Evolutionary conservation across 176 grass and related monocot genomes (phyloP).

Genomic region (Phoenix roebelenii): DNA sequence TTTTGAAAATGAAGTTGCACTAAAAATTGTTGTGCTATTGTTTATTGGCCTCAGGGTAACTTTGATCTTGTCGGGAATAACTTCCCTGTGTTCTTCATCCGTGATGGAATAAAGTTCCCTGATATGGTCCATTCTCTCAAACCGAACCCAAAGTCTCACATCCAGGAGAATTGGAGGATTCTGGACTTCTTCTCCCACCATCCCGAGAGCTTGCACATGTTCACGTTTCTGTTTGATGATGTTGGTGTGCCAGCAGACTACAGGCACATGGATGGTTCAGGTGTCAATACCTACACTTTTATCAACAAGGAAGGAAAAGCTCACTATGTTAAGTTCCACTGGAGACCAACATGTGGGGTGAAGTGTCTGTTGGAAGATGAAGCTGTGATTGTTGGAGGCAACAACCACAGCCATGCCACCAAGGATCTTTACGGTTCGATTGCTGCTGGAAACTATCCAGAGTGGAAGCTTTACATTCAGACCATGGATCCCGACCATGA

Average conservation of each 20-base stretch:
- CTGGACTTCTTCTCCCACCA: constrained; percentile 99
- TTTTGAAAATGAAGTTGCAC: too few relatives aligned
- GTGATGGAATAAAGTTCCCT: constrained; percentile 95
- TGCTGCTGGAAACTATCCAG: constrained; percentile 76
- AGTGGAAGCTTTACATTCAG: constrained; percentile 87
- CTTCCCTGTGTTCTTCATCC: constrained; percentile 98
- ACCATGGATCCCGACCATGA: constrained; percentile 72
- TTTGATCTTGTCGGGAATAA: constrained; percentile 97
- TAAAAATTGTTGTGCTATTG: too few relatives aligned
- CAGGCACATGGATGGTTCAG: constrained; percentile 98
- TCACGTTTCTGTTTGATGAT: constrained; percentile 93
- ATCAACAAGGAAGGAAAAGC: constrained; percentile 64
- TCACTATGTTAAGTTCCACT: constrained; percentile 98
- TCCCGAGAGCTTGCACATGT: constrained; percentile 95
- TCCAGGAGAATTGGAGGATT: constrained; percentile 96
- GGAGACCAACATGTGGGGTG: constrained; percentile 90
- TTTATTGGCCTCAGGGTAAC: constrained; percentile 43
- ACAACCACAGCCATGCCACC: constrained; percentile 96
- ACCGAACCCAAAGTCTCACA: constrained; percentile 83
- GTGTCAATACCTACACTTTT: constrained; percentile 90
- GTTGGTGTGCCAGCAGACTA: constrained; percentile 84
- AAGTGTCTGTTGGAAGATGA: constrained; percentile 68
- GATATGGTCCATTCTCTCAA: constrained; percentile 98
- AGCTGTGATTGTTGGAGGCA: constrained; percentile 66
- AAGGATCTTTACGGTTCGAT: constrained; percentile 82